Evolutionary conservation across 202 grass and related monocot genomes (phyloP).

Genomic region (Brachypodium distachyon): DNA sequence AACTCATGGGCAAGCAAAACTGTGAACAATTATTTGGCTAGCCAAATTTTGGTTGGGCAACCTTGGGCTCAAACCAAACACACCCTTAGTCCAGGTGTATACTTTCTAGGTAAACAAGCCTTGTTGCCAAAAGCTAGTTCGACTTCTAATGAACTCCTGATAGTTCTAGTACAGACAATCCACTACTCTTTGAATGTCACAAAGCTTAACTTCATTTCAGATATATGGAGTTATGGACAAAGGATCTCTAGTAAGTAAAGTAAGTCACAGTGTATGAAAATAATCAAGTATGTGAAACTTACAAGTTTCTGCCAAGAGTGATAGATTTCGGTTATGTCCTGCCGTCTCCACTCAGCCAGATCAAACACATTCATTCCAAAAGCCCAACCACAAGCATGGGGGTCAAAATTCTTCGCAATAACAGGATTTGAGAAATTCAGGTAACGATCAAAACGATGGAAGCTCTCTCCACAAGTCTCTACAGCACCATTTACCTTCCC

Average conservation of each 20-base stretch:
- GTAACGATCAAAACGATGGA: constrained; percentile 58
- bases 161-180: not conserved
- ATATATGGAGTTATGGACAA: not conserved
- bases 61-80: no score
- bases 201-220: not conserved
- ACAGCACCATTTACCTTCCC: constrained; percentile 80
- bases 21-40: no score
- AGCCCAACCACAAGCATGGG: constrained; percentile 71
- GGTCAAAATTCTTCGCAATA: constrained; percentile 73
- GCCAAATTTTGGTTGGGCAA: no score
- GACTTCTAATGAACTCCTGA: not conserved
- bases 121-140: not conserved
- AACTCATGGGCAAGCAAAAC: no score
- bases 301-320: constrained; percentile 81
- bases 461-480: constrained; percentile 74
- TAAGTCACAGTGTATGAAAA: not conserved
- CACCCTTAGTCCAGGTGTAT: not conserved
- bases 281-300: constrained; percentile 21
- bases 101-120: not conserved
- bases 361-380: constrained; percentile 94
- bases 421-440: constrained; percentile 87
- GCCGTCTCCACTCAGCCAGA: constrained; percentile 63
- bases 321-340: constrained; percentile 69
- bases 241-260: not conserved
- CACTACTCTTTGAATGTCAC: not conserved